Percentiles rank a stretch among this genome's conserved stretches.
Conservation (phyloP, 768 basidiomycete species). For the Collybia nuda region DNA sequence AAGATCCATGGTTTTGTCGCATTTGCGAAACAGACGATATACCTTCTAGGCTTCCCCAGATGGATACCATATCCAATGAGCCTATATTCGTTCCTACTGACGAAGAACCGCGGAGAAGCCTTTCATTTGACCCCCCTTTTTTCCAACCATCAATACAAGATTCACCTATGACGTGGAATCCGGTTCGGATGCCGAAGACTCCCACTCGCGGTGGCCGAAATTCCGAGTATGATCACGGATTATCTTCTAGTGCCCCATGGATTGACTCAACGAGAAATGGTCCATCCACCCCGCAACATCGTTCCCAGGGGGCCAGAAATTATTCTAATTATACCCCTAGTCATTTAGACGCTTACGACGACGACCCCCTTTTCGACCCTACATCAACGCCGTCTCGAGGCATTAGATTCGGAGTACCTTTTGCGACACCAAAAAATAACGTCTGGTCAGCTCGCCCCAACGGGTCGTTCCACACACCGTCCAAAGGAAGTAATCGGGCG, state of each 20-base stretch:
- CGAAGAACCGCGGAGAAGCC: constrained; percentile 39
- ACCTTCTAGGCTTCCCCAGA: constrained; percentile 22
- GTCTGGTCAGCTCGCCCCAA: constrained; percentile 43
- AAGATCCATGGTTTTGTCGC: constrained; percentile 79
- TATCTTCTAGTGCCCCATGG: constrained; percentile 40
- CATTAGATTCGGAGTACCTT: constrained; percentile 57
- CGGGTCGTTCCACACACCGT: constrained; percentile 55
- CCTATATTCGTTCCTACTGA: constrained; percentile 74
- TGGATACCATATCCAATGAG: constrained; percentile 41
- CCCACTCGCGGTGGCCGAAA: constrained; percentile 37
- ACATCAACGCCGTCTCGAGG: constrained; percentile 82
- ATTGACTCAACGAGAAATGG: constrained; percentile 50
- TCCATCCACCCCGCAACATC: constrained; percentile 55
- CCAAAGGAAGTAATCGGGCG: constrained; percentile 31
- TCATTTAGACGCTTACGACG: constrained; percentile 33
- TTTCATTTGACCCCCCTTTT: constrained; percentile 56
- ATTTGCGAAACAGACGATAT: constrained; percentile 47
- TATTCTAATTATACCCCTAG: constrained; percentile 37
- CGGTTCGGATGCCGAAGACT: constrained; percentile 42
- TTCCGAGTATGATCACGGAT: constrained; percentile 22
- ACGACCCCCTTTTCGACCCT: constrained; percentile 71
- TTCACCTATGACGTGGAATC: constrained; percentile 57
- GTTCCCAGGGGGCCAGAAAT: constrained; percentile 34
- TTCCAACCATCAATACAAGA: constrained; percentile 55
- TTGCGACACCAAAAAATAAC: constrained; percentile 63